Evolutionary conservation across 176 grass and related monocot genomes (phyloP).

Genomic region (Eleusine coracana): DNA sequence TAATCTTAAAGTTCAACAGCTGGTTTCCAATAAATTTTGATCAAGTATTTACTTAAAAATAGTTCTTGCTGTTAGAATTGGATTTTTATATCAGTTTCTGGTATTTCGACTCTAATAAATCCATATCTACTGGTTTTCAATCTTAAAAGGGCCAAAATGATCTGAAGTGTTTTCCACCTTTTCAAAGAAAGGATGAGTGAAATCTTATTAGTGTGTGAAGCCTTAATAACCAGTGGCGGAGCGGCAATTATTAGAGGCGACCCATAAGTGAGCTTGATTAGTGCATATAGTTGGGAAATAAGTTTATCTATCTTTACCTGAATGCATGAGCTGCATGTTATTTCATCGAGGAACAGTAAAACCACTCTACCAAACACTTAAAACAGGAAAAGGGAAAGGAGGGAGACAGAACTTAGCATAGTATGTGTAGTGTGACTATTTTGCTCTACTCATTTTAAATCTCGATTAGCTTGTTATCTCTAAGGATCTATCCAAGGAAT

Average conservation of each 20-base stretch:
- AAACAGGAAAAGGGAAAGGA: neutral
- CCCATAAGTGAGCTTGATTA: neutral
- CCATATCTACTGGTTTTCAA: too few species aligned
- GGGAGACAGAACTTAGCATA: neutral
- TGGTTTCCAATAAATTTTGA: too few species aligned
- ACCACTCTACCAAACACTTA: neutral
- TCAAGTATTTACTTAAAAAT: too few species aligned
- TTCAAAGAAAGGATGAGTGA: too few species aligned
- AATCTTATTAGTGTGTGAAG: too few species aligned
- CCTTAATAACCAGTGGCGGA: too few species aligned
- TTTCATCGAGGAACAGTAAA: neutral
- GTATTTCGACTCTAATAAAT: too few species aligned
- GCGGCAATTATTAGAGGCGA: too few species aligned
- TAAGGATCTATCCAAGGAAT: constrained; percentile 21
- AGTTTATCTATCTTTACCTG: neutral
- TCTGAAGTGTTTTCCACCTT: too few species aligned
- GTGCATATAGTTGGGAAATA: neutral
- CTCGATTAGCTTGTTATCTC: constrained; percentile 17
- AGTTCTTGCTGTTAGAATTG: too few species aligned
- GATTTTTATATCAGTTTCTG: too few species aligned
- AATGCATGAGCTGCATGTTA: neutral
- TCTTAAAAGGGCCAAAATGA: too few species aligned
- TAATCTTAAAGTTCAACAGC: neutral
- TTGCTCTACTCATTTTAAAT: constrained; percentile 16
- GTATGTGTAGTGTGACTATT: neutral